Percentiles rank a stretch among this genome's conserved stretches.
These are phyloP conservation scores for Claviceps sp. DNA, from an alignment of 2,329 filamentous ascomycete genomes.

Conservation along the genomic window DNA sequence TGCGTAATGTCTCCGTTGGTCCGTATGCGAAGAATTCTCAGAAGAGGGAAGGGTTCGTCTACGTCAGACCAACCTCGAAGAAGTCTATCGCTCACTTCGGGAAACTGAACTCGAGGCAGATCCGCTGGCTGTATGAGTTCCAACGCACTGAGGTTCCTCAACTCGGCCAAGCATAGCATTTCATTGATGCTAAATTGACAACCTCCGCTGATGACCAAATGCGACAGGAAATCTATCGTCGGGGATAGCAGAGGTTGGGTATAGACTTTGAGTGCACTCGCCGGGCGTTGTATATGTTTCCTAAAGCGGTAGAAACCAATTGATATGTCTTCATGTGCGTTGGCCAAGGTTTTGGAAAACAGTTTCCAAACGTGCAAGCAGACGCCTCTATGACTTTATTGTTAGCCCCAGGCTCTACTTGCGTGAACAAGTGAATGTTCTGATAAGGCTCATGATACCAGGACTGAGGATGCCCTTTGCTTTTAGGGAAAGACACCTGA, in stretches of 20 bases:
- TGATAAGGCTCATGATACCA: not conserved
- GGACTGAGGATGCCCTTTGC: not conserved
- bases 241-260: constrained; percentile 23
- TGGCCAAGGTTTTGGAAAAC: constrained; percentile 21
- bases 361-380: constrained; percentile 28
- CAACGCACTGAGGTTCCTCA: constrained; percentile 34
- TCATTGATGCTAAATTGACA: constrained; percentile 24
- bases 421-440: not conserved
- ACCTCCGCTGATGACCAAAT: constrained; percentile 25
- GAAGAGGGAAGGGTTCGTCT: constrained; percentile 28
- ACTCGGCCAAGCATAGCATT: constrained; percentile 24
- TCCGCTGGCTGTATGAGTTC: constrained; percentile 30
- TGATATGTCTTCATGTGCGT: constrained; percentile 19
- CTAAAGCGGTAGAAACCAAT: constrained; percentile 25
- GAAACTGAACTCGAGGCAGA: constrained; percentile 16
- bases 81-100: constrained; percentile 30
- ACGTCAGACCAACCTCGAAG: constrained; percentile 31
- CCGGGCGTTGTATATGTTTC: constrained; percentile 25
- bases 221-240: constrained; percentile 25
- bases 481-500: not conserved
- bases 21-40: constrained; percentile 34
- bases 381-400: constrained; percentile 11
- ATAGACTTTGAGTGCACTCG: constrained; percentile 21
- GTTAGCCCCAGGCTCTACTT: not conserved
- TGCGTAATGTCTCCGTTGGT: constrained; percentile 25